These are phyloP conservation scores for Saccharomycopsis phalli DNA, from an alignment of 1,139 yeast species.

Conservation along the genomic window DNA sequence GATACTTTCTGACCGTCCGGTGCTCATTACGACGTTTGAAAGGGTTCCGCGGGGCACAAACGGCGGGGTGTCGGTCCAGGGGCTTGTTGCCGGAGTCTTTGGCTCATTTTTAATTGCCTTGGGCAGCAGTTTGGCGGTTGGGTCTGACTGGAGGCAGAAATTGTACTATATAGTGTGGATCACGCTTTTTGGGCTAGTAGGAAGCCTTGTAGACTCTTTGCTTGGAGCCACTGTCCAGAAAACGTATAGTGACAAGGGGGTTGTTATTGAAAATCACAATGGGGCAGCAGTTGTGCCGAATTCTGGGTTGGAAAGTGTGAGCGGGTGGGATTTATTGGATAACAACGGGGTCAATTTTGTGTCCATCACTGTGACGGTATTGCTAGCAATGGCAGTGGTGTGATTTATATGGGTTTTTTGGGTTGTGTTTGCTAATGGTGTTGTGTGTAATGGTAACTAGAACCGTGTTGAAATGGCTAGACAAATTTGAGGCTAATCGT, in stretches of 20 bases:
- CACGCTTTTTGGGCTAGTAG: constrained; percentile 32
- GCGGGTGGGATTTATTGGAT: constrained; percentile 30
- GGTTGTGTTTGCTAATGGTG: no score
- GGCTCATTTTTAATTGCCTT: constrained; percentile 31
- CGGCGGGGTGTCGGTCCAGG: constrained; percentile 37
- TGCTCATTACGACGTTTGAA: constrained; percentile 34
- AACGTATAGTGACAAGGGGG: constrained; percentile 31
- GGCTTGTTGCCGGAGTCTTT: constrained; percentile 31
- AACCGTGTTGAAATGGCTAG: no score
- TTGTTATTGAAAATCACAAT: constrained; percentile 35
- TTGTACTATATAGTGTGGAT: constrained; percentile 26
- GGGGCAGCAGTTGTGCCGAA: constrained; percentile 27
- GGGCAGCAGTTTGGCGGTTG: constrained; percentile 2
- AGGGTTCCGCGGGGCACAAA: constrained; percentile 42
- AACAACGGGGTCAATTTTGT: constrained; percentile 36
- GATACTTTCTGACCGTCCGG: constrained; percentile 30
- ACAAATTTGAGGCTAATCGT: no score
- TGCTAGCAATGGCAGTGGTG: neutral
- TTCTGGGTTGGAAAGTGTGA: constrained; percentile 20
- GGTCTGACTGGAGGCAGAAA: constrained; percentile 12
- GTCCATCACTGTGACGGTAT: constrained; percentile 19
- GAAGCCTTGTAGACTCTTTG: constrained; percentile 36
- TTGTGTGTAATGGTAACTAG: no score
- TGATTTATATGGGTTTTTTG: no score
- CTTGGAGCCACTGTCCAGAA: constrained; percentile 37